These are phyloP conservation scores for Penicillium antarcticum DNA, from an alignment of 495 filamentous ascomycete genomes.

Conservation along the genomic window DNA sequence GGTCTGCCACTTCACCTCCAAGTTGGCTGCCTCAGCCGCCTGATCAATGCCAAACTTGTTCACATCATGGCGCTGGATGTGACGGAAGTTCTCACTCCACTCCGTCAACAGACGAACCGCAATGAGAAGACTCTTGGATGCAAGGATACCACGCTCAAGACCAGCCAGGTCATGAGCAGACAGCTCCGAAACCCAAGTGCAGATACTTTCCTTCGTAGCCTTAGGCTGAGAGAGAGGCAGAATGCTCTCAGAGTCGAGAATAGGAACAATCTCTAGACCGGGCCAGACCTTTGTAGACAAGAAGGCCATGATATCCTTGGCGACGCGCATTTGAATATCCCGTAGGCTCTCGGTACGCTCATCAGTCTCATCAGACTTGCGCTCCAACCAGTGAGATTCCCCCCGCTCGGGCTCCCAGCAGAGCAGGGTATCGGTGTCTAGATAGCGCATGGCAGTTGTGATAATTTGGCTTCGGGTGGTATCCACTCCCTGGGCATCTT, in stretches of 20 bases:
- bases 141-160: conserved; percentile 77
- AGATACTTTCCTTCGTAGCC: conserved; percentile 69
- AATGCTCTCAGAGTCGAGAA: conserved; percentile 70
- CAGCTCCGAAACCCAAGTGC: conserved; percentile 72
- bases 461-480: conserved; percentile 57
- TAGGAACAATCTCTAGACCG: conserved; percentile 69
- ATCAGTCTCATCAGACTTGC: conserved; percentile 18
- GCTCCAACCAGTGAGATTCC: conserved; percentile 20
- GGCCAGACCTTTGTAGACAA: conserved; percentile 80
- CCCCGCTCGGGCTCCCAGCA: conserved; percentile 78
- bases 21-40: conserved; percentile 69
- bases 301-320: conserved; percentile 64
- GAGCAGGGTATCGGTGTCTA: conserved; percentile 90
- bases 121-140: conserved; percentile 79
- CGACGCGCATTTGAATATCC: conserved; percentile 65
- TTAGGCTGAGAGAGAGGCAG: conserved; percentile 67
- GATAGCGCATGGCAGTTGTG: conserved; percentile 70
- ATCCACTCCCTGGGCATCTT: conserved; percentile 51
- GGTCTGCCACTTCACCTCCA: conserved; percentile 92
- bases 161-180: conserved; percentile 77
- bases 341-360: conserved; percentile 53
- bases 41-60: conserved; percentile 53
- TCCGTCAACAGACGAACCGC: conserved; percentile 75
- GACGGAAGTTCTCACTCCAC: conserved; percentile 74
- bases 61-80: conserved; percentile 28